Percentiles rank a stretch among this genome's conserved stretches.
Evolutionary conservation across 2,329 filamentous ascomycete genomes (phyloP).

Genomic region (Clonostachys rosea): DNA sequence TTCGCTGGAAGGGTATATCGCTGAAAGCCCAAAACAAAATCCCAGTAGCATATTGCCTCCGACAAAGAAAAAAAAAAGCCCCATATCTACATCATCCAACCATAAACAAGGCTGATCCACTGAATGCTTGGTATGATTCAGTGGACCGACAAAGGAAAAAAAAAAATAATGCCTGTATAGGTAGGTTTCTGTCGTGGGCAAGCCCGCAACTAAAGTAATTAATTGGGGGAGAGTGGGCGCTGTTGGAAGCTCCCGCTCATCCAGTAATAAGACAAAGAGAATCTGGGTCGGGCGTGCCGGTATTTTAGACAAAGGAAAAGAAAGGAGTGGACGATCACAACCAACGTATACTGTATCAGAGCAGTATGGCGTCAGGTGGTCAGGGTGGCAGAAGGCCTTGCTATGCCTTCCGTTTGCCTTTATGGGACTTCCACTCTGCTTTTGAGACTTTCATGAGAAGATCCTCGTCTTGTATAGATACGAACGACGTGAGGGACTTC

Average conservation of each 20-base stretch:
- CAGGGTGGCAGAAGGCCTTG: conserved; percentile 14
- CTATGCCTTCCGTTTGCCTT: conserved; percentile 38
- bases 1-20: not conserved
- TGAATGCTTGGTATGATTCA: not conserved
- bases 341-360: too few species aligned
- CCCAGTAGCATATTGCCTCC: not conserved
- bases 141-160: conserved; percentile 1
- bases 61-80: not conserved
- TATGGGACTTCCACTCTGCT: conserved; percentile 74
- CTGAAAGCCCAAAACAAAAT: not conserved
- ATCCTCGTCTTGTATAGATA: conserved; percentile 92
- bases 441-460: conserved; percentile 85
- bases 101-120: not conserved
- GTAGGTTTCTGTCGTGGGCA: not conserved
- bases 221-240: too few species aligned
- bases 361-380: too few species aligned
- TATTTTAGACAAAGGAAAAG: too few species aligned
- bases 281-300: not conserved
- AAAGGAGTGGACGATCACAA: too few species aligned
- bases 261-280: not conserved
- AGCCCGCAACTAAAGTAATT: too few species aligned
- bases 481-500: conserved; percentile 92
- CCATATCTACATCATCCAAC: not conserved
- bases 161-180: not conserved
- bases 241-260: not conserved